Percentiles rank a stretch among this genome's conserved stretches.
These are phyloP conservation scores for Dalbergia cultrata DNA, from an alignment of 306 rosid genomes.

Conservation along the genomic window DNA sequence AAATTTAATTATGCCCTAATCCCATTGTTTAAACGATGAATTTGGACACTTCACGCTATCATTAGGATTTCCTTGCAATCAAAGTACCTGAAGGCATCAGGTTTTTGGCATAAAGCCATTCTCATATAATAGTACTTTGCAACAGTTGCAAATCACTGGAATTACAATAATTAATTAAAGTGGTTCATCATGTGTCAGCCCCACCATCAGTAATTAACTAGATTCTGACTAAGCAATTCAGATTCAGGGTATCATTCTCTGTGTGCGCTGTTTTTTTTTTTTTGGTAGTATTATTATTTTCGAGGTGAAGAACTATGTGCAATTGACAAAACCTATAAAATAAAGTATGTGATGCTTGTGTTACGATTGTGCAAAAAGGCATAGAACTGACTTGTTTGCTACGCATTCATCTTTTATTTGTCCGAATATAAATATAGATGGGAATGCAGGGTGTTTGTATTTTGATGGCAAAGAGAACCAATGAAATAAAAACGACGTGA, in stretches of 20 bases:
- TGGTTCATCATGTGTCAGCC: slow-evolving; percentile 22
- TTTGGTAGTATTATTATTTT: background rate
- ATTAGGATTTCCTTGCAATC: slow-evolving; percentile 22
- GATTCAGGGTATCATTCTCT: background rate
- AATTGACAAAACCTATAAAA: background rate
- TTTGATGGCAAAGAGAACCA: slow-evolving; percentile 22
- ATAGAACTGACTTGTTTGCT: background rate
- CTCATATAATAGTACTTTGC: slow-evolving; percentile 30
- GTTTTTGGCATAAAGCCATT: slow-evolving; percentile 50
- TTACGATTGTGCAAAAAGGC: background rate
- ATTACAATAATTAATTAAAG: background rate
- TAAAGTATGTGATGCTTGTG: slow-evolving; percentile 29
- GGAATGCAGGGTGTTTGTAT: background rate
- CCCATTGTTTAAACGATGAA: slow-evolving; percentile 33
- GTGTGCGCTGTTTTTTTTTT: background rate
- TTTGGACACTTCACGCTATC: slow-evolving; percentile 25
- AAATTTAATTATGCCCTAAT: slow-evolving; percentile 38
- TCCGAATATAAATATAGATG: background rate
- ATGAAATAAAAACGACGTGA: slow-evolving; percentile 21
- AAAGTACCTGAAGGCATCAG: slow-evolving; percentile 39
- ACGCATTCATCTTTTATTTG: slow-evolving; percentile 14
- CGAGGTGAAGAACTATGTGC: background rate
- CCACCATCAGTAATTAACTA: slow-evolving; percentile 13
- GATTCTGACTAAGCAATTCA: background rate
- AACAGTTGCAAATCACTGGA: slow-evolving; percentile 13